Base-by-base conservation (phyloP, 139 green algal species). In the Desmodesmus armatus region DNA sequence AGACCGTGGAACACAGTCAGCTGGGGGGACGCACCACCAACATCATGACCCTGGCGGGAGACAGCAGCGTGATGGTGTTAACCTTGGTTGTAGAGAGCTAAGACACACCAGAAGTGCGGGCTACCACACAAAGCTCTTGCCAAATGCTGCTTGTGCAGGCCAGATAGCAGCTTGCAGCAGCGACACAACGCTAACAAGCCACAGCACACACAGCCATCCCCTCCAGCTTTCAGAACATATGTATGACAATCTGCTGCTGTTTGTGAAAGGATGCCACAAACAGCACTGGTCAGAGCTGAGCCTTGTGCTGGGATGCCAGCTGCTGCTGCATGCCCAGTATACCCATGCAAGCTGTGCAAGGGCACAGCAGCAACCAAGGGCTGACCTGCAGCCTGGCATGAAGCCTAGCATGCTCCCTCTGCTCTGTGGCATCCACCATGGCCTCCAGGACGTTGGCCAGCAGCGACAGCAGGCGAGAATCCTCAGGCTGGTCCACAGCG, bases 1-100 rank as follows among this genome's bases (percentile, higher is more conserved):
- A 92, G 78, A 5, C 92, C 93, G 78, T 96, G 91, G 65, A 96
- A 96, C 2, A 91, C 87, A 13, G 92, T 93, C 40, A 92, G 84
- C 72, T 74, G 63, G 0, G 55, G 37, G 3, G 39, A 39, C 2
- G 65, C 33, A 35, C 53, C 66, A 25, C 31, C 62, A 65, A 63
- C 62, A 29, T 63, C 73, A 69, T 63, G 73, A 60, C 73, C 73
- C 73, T 80, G 73, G 35, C 47, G 44, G 35, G 31, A 72, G 9
- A 55, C 7, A 55, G 47, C 47, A 13, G 47, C n/a, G n/a, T n/a
- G n/a, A n/a, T n/a, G n/a, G n/a, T n/a, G n/a, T n/a, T n/a, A n/a
- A n/a, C n/a, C n/a, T n/a, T n/a, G n/a, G n/a, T n/a, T n/a, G n/a
- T n/a, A n/a, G n/a, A n/a, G n/a, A n/a, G n/a, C n/a, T n/a, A n/a